Base-by-base conservation (phyloP, 78 protist genomes). In the Dictyostelium firmibasis region DNA sequence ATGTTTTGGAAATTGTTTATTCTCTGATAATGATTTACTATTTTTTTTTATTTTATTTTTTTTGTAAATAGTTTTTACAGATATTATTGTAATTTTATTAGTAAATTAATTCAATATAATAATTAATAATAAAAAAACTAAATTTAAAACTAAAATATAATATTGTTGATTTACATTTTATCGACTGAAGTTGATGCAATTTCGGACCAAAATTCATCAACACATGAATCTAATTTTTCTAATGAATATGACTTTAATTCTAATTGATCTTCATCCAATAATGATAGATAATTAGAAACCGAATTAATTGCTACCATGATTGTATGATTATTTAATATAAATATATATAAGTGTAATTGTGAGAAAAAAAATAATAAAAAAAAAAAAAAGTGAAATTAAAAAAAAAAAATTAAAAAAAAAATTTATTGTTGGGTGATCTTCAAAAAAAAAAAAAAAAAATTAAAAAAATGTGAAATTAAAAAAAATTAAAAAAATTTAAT, bases 161-260 rank as follows among this genome's bases (percentile, higher is more conserved):
- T 62, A 10, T 76, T 25, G 1, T 77, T 25, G 31, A 16, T 5
- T 27, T 69, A 97, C 97, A 98, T 96, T 29, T 75, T 85, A 5
- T 53, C 85, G 16, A 98, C 33, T 41, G 74, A 44, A 3, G 43
- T n/a, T 41, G 97, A 94, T 0, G 98, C 85, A 11, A 98, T 92
- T 83, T 99, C 99, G n/a, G 97, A 86, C 99, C 99, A 99, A 60
- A 91, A 97, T 35, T 84, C 77, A 83, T 97, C 98, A 13, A 97
- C 98, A 25, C 92, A 27, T 25, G 36, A 75, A 76, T 97, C 67
- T 31, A 98, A 84, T 41, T 82, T 64, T 14, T 72, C 92, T 4
- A 97, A 83, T 13, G 98, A 98, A 72, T 23, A 79, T 72, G 84
- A 87, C 25, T 91, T 79, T 14, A 95, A 31, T 43, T 96, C 92